These are phyloP conservation scores for Chaetomiaceae sp. DNA, from an alignment of 2,329 filamentous ascomycete species.

Conservation along the genomic window DNA sequence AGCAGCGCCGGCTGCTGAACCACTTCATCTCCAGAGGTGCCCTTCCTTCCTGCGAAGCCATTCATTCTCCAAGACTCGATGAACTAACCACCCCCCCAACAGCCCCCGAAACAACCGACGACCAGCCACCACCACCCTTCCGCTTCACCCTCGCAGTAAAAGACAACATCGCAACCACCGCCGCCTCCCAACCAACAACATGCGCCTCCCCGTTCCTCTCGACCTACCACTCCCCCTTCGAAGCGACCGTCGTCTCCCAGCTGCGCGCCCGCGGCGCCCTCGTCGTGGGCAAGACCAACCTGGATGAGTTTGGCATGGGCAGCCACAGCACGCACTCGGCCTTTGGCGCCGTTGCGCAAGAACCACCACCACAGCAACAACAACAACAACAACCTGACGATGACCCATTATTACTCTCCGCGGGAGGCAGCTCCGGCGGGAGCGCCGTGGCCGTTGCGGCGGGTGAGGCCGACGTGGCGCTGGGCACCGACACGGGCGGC, in stretches of 20 bases:
- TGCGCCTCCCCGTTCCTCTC: slow-evolving; percentile 73
- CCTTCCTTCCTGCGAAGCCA: no score
- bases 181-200: slow-evolving; percentile 71
- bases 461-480: slow-evolving; percentile 54
- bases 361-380: neutral
- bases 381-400: neutral
- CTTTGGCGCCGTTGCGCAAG: slow-evolving; percentile 27
- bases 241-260: slow-evolving; percentile 73
- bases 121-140: neutral
- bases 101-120: slow-evolving; percentile 2
- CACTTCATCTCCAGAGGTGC: slow-evolving; percentile 26
- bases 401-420: slow-evolving; percentile 48
- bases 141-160: slow-evolving; percentile 59
- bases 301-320: slow-evolving; percentile 62
- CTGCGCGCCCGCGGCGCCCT: slow-evolving; percentile 59
- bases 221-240: slow-evolving; percentile 70
- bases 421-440: slow-evolving; percentile 88
- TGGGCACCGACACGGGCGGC: slow-evolving; percentile 92
- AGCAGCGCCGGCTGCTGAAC: slow-evolving; percentile 25
- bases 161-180: slow-evolving; percentile 70
- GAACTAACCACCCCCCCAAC: no score
- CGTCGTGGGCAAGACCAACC: slow-evolving; percentile 76
- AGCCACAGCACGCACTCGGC: slow-evolving; percentile 32
- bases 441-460: slow-evolving; percentile 79
- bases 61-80: no score